Evolutionary conservation across 306 rosid genomes (phyloP).

Genomic region (Calophaca sinica): DNA sequence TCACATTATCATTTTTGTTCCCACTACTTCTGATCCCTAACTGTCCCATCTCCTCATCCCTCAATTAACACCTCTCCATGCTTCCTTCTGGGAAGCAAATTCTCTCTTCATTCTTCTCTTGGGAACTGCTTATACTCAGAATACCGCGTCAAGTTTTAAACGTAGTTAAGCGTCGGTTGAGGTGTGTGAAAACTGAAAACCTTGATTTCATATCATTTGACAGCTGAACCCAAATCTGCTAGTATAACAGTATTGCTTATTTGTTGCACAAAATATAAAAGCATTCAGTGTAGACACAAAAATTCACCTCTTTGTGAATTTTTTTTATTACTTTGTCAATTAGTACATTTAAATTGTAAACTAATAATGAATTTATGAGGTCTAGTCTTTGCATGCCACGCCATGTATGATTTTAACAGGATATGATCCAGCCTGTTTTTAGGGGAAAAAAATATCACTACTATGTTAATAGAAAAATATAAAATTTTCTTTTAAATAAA

Average conservation of each 20-base stretch:
- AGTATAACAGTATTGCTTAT: background rate
- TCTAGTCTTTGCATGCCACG: background rate
- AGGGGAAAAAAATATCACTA: too few relatives aligned
- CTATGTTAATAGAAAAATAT: too few relatives aligned
- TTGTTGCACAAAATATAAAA: background rate
- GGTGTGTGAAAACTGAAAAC: background rate
- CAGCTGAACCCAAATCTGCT: background rate
- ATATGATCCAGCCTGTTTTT: too few relatives aligned
- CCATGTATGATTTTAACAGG: background rate
- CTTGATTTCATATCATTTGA: slow-evolving; percentile 13
- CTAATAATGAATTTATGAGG: background rate
- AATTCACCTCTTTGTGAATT: too few relatives aligned
- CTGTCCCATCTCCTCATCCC: slow-evolving; percentile 61
- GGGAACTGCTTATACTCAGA: background rate
- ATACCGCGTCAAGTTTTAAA: background rate
- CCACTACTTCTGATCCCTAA: slow-evolving; percentile 39
- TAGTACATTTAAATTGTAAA: too few relatives aligned
- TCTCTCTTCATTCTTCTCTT: slow-evolving; percentile 32
- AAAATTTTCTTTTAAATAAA: too few relatives aligned
- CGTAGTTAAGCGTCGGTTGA: slow-evolving; percentile 6
- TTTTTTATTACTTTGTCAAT: too few relatives aligned
- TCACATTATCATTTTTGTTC: slow-evolving; percentile 43
- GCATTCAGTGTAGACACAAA: background rate
- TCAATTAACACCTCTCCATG: slow-evolving; percentile 72
- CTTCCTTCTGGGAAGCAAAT: slow-evolving; percentile 73